These are phyloP conservation scores for Candida sanyaensis DNA, from an alignment of 1,139 yeast species.

Conservation along the genomic window DNA sequence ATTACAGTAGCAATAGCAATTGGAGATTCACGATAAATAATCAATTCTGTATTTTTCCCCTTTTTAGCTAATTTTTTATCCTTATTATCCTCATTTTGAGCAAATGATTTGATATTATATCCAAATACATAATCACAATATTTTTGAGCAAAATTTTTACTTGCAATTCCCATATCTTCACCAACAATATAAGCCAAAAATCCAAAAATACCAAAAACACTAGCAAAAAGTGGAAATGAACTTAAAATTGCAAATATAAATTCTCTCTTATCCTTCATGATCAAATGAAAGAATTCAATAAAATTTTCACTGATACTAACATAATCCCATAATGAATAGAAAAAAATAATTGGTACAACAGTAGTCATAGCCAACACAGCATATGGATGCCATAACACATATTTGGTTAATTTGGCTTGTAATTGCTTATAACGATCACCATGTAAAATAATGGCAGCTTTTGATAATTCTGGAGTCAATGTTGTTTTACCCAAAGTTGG, in stretches of 20 bases:
- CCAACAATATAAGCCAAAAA: constrained; percentile 30
- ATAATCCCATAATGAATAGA: constrained; percentile 37
- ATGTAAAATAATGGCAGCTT: constrained; percentile 61
- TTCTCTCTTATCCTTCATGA: constrained; percentile 23
- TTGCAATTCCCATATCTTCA: constrained; percentile 51
- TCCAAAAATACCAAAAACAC: constrained; percentile 28
- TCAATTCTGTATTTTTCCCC: constrained; percentile 53
- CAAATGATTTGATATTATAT: constrained; percentile 49
- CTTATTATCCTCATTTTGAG: constrained; percentile 24
- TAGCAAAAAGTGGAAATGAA: constrained; percentile 26
- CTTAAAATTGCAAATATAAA: constrained; percentile 26
- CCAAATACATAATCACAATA: constrained; percentile 52
- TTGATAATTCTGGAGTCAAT: constrained; percentile 57
- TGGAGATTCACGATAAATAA: constrained; percentile 65
- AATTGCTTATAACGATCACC: constrained; percentile 64
- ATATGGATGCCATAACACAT: constrained; percentile 51
- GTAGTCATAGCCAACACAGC: constrained; percentile 32
- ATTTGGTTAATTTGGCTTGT: constrained; percentile 52
- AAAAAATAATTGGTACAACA: constrained; percentile 14
- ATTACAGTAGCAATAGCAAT: constrained; percentile 57
- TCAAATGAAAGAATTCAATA: constrained; percentile 32
- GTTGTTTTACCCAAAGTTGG: constrained; percentile 47
- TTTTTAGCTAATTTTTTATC: constrained; percentile 27
- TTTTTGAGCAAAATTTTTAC: constrained; percentile 32
- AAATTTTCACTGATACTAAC: constrained; percentile 35